Evolutionary conservation across 257 asterid genomes (phyloP).

Genomic region (Pogostemon cablin): DNA sequence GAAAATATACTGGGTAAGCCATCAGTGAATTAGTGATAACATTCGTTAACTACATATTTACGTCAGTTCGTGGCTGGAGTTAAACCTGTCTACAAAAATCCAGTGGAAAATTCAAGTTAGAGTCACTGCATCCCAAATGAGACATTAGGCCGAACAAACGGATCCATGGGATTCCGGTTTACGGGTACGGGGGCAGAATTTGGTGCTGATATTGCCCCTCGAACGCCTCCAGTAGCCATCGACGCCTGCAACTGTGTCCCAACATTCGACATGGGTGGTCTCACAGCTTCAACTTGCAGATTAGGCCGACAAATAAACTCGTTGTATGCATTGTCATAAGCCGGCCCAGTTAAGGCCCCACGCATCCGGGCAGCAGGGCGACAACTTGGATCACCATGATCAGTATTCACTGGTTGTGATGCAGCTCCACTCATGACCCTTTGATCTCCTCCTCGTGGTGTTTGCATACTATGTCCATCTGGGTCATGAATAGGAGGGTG

Average conservation of each 20-base stretch:
- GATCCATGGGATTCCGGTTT: slow-evolving; percentile 26
- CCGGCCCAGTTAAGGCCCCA: slow-evolving; percentile 72
- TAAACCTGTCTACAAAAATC: neutral
- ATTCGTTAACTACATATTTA: too few species aligned
- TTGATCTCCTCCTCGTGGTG: slow-evolving; percentile 36
- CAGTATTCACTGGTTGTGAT: slow-evolving; percentile 30
- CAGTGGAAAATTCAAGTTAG: neutral
- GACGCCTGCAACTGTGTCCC: slow-evolving; percentile 35
- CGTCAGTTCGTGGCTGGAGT: neutral
- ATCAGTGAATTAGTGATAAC: too few species aligned
- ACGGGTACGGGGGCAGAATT: slow-evolving; percentile 29
- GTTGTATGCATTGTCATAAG: slow-evolving; percentile 49
- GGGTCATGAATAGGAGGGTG: slow-evolving; percentile 41
- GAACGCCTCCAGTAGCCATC: slow-evolving; percentile 29
- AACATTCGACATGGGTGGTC: slow-evolving; percentile 39
- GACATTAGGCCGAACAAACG: slow-evolving; percentile 33
- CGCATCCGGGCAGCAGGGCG: slow-evolving; percentile 74
- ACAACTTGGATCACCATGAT: slow-evolving; percentile 43
- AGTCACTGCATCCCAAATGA: slow-evolving; percentile 42
- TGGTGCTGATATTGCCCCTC: slow-evolving; percentile 9
- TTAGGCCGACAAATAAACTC: slow-evolving; percentile 49
- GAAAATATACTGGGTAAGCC: too few species aligned
- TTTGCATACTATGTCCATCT: slow-evolving; percentile 24
- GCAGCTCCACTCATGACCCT: slow-evolving; percentile 32
- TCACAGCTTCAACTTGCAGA: slow-evolving; percentile 50